These are phyloP conservation scores for Paraglomus brasilianum DNA, from an alignment of 192 early-diverging fungal genomes.

Conservation along the genomic window DNA sequence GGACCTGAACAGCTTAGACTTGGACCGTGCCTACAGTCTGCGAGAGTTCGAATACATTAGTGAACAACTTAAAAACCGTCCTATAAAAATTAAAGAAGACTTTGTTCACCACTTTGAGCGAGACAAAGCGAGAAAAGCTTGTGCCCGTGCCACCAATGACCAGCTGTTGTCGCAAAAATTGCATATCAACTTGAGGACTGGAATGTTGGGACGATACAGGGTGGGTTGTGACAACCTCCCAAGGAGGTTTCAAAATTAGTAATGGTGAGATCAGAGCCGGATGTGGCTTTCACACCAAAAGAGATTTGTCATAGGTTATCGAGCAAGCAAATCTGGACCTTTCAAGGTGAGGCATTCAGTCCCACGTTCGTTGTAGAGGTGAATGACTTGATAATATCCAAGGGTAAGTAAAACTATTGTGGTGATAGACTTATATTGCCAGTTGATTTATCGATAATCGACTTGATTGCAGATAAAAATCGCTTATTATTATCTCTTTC, in stretches of 20 bases:
- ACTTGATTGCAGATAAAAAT: too few relatives aligned
- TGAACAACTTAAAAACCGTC: conserved; percentile 15
- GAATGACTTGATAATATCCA: not conserved
- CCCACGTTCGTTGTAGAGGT: conserved; percentile 22
- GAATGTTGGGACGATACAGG: conserved; percentile 23
- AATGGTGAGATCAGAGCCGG: not conserved
- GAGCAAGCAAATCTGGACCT: not conserved
- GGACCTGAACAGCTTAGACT: conserved; percentile 20
- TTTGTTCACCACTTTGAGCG: conserved; percentile 29
- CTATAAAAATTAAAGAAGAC: conserved; percentile 21
- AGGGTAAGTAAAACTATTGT: too few relatives aligned
- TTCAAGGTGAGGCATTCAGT: conserved; percentile 18
- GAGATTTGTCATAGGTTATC: not conserved
- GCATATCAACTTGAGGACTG: conserved; percentile 21
- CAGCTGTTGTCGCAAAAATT: conserved; percentile 26
- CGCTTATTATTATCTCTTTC: too few relatives aligned
- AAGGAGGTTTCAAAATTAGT: conserved; percentile 2
- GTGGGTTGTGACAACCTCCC: conserved; percentile 30
- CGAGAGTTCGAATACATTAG: conserved; percentile 29
- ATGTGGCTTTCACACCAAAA: conserved; percentile 17
- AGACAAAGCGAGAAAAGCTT: conserved; percentile 27
- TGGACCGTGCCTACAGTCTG: conserved; percentile 26
- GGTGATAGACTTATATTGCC: too few relatives aligned
- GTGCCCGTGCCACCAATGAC: conserved; percentile 20
- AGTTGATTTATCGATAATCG: too few relatives aligned